Conservation (phyloP, 2,329 filamentous ascomycete species). For the Sordariomycetes sp. region DNA sequence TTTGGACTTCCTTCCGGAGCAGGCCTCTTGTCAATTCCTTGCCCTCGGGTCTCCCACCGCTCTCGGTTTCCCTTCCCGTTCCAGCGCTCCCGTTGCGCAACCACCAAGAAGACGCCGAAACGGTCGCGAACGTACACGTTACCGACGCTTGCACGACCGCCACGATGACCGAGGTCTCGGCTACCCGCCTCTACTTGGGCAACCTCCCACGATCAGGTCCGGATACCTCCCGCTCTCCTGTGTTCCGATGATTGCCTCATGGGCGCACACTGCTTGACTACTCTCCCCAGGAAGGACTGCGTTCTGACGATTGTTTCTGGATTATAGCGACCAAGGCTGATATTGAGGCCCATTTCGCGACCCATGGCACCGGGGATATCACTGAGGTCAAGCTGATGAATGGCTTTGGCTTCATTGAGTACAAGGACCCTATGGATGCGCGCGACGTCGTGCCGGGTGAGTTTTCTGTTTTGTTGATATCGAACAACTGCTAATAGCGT, state of each 20-base stretch:
- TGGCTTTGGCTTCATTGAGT: slow-evolving; percentile 98
- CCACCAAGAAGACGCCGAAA: too few relatives aligned
- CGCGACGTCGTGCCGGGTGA: slow-evolving; percentile 96
- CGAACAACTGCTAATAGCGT: background rate
- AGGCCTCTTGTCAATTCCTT: too few relatives aligned
- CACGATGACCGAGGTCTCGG: slow-evolving; percentile 80
- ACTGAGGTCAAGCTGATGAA: slow-evolving; percentile 99
- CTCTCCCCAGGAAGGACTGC: slow-evolving; percentile 8
- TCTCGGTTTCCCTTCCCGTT: too few relatives aligned
- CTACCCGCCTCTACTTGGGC: slow-evolving; percentile 92
- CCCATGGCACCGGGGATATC: slow-evolving; percentile 93
- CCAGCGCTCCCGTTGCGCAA: too few relatives aligned
- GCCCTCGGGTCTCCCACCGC: too few relatives aligned
- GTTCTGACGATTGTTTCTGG: slow-evolving; percentile 31
- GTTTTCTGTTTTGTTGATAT: slow-evolving; percentile 17
- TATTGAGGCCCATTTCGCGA: slow-evolving; percentile 90
- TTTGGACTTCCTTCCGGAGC: too few relatives aligned
- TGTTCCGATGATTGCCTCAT: slow-evolving; percentile 7
- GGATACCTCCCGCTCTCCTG: slow-evolving; percentile 11
- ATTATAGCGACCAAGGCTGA: slow-evolving; percentile 86
- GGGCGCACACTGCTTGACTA: too few relatives aligned
- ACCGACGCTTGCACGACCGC: background rate
- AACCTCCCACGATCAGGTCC: slow-evolving; percentile 94
- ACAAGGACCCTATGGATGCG: slow-evolving; percentile 96
- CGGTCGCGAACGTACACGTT: too few relatives aligned